phyloP scores from a whole-genome alignment of 768 basidiomycete species.

The Pisolithus orientalis region DNA sequence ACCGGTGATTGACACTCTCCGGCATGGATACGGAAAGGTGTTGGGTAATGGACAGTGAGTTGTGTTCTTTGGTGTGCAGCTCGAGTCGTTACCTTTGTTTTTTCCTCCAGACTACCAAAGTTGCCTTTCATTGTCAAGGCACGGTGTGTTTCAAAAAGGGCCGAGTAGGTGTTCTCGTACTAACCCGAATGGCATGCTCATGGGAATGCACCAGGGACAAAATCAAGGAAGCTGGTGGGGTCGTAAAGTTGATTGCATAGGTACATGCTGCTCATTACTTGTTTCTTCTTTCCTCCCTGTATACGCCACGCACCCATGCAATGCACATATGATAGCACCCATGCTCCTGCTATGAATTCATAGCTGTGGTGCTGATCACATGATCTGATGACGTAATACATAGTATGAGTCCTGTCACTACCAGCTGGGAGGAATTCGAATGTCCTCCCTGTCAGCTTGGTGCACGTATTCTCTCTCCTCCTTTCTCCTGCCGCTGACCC shows the following conservation, averaged over 20 bases:
- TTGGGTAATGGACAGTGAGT: slow-evolving; percentile 90
- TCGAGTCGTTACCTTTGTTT: not conserved
- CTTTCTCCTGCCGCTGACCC: slow-evolving; percentile 3
- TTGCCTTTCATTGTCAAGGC: slow-evolving; percentile 98
- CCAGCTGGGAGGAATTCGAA: not conserved
- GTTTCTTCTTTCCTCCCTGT: slow-evolving; percentile 17
- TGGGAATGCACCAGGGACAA: slow-evolving; percentile 40
- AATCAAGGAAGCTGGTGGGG: slow-evolving; percentile 92
- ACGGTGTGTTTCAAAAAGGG: slow-evolving; percentile 84
- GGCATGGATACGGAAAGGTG: slow-evolving; percentile 85
- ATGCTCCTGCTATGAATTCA: slow-evolving; percentile 2
- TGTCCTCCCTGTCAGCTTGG: slow-evolving; percentile 32
- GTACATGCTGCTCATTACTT: slow-evolving; percentile 6
- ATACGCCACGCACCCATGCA: slow-evolving; percentile 6
- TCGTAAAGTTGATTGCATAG: slow-evolving; percentile 88
- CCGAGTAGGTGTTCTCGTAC: slow-evolving; percentile 50
- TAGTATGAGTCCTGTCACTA: not conserved
- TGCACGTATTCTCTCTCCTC: slow-evolving; percentile 25
- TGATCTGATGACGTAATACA: not conserved
- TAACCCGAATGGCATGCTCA: slow-evolving; percentile 21
- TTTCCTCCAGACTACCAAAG: slow-evolving; percentile 60
- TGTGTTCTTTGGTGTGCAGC: not conserved
- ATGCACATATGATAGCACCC: slow-evolving; percentile 4
- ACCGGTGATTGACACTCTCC: slow-evolving; percentile 88
- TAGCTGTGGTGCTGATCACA: not conserved